Evolutionary conservation across 176 grass and related monocot species (phyloP), one percentile per base, ranked within the genome.

Genomic region (Aegilops longissima): DNA sequence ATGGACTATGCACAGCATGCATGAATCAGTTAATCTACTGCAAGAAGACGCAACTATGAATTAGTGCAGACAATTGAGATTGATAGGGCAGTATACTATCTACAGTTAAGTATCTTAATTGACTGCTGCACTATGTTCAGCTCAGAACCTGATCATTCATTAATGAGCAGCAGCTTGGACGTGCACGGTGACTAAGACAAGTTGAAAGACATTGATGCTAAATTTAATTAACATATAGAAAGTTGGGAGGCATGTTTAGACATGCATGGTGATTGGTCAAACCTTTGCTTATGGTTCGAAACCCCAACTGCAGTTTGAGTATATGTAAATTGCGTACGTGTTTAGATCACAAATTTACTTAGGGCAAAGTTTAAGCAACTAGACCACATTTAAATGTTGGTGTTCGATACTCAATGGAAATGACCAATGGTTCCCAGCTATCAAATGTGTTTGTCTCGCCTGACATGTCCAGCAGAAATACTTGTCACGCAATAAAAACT

Each of bases 401-500:
- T 76, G 45, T 85, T 58, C 25, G 76, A 54, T 18, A 54, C 16
- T 73, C 35, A 66, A 73, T 58, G 39, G 51, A 88, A 79, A 29
- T 25, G 66, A 71, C 8, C 21, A 72, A 72, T 59, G 54, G 10
- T 36, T 70, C 64, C 71, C 27, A 56, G 59, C 35, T 61, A 89
- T 82, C 81, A 62, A 81, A 64, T 85, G n/a, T 17, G 51, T 81
- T 81, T 64, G 79, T 83, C 40, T 66, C 52, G 8, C 73, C 52
- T 24, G 75, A 42, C 9, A 83, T 83, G 80, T 51, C 70, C 70
- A 63, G 54, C n/a, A 49, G 40, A 66, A 82, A 78, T 29, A 83
- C 34, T 84, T 51, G 25, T 24, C 30, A 73, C 9, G 12, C 39
- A 61, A 54, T 62, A 62, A 83, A 33, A 44, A 1, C 58, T 66